Evolutionary conservation across 441 rosid species (phyloP).

Genomic region (Hypseocharis bilobata): DNA sequence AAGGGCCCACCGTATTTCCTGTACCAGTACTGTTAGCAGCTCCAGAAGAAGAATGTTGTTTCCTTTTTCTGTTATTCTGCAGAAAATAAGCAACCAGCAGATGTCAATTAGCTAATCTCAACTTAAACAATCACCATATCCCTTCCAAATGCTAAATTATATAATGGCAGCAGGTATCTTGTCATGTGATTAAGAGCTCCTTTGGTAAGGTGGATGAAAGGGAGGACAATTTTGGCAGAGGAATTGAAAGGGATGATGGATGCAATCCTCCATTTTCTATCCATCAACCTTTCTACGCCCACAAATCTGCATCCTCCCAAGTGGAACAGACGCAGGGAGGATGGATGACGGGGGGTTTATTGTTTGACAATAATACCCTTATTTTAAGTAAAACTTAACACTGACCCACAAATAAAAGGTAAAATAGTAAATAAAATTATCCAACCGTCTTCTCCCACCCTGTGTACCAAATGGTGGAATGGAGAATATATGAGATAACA

Average conservation of each 20-base stretch:
- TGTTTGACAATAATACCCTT: neutral
- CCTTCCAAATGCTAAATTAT: conserved; percentile 1
- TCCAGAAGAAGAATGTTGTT: conserved; percentile 56
- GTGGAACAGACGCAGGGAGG: no score
- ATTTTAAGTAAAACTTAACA: no score
- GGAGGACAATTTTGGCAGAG: neutral
- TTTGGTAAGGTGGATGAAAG: neutral
- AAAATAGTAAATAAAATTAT: neutral
- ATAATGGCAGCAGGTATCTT: neutral
- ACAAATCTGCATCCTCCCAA: no score
- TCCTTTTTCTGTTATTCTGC: conserved; percentile 55
- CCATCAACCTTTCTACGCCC: neutral
- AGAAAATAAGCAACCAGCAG: conserved; percentile 15
- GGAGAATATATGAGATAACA: conserved; percentile 6
- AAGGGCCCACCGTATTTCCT: conserved; percentile 54
- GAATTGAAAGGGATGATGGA: neutral
- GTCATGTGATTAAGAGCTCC: no score
- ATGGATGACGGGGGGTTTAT: no score
- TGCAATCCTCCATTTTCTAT: neutral
- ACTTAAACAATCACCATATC: neutral
- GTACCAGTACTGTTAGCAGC: conserved; percentile 60
- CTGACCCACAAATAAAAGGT: no score
- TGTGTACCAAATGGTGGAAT: neutral
- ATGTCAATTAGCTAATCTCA: conserved; percentile 12
- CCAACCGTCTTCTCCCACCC: neutral